Base-by-base conservation (phyloP, 1,284 basidiomycete genomes). In the Sporisorium iseilematis-ciliati region DNA sequence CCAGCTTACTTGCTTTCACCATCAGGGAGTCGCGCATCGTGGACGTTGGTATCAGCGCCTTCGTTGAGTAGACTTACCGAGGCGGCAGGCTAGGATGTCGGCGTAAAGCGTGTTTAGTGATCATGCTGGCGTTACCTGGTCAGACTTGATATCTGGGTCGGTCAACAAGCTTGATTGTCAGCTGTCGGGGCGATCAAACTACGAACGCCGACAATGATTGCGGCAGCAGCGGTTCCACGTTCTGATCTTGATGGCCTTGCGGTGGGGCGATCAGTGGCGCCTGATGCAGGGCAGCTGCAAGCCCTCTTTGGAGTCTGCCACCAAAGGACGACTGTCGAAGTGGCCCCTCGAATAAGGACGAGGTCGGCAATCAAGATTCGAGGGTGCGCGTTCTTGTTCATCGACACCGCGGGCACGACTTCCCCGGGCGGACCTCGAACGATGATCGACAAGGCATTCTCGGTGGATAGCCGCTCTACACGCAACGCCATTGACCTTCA, bases 401-500 rank as follows among this genome's bases (percentile, higher is more conserved):
- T 16, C 35, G 16, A 38, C 35, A 38, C 35, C 35, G 16, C 35
- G 35, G 35, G 35, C 41, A 21, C 41, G 18, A 26, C 46, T 48
- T 38, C 11, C 31, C 16, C 26, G 46, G 26, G 25, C 46, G 46
- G 46, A 48, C 46, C 16, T 29, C n/a, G 26, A 29, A 48, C 16
- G 31, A n/a, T 41, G 62, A 65, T 65, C 55, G 62, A 57, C 62
- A 57, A 48, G 33, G 23, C 59, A 46, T 43, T 29, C 31, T 10
- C 18, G 4, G 4, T 6, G 14, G 45, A 25, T 48, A 25, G 23
- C 45, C 45, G 45, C 5, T 2, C 45, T 20, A 18, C 38, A 12
- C 14, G 4, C 20, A 43, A 21, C 42, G 42, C 42, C 42, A 43
- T 21, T 43, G 2, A 26, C 43, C 25, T 14, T 46, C 20, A 16